These are phyloP conservation scores for Colletotrichum sansevieriae DNA, from an alignment of 2,329 filamentous ascomycete genomes.

Conservation along the genomic window DNA sequence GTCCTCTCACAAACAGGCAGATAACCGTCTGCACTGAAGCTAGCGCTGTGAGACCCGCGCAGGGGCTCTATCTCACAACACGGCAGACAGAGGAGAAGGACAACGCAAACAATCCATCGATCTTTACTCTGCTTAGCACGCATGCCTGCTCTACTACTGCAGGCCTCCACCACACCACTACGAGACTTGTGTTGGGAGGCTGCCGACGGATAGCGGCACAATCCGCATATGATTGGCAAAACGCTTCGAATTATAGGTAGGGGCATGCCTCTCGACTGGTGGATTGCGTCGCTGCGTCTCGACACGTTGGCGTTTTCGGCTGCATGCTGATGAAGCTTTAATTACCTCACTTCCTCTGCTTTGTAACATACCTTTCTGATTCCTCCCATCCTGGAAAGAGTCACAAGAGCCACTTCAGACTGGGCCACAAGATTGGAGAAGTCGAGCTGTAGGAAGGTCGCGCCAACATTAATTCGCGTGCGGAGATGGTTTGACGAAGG, in stretches of 20 bases:
- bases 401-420: background rate
- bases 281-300: slow-evolving; percentile 30
- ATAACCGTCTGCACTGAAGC: slow-evolving; percentile 28
- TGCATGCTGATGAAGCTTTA: slow-evolving; percentile 39
- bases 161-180: slow-evolving; percentile 26
- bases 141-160: slow-evolving; percentile 14
- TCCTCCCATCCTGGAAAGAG: slow-evolving; percentile 10
- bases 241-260: slow-evolving; percentile 27
- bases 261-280: slow-evolving; percentile 20
- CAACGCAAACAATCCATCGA: slow-evolving; percentile 15
- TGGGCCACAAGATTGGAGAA: background rate
- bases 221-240: slow-evolving; percentile 30
- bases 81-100: background rate
- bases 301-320: slow-evolving; percentile 37
- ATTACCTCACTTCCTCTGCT: slow-evolving; percentile 27
- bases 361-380: background rate
- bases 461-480: slow-evolving; percentile 14
- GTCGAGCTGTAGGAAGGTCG: background rate
- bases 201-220: slow-evolving; percentile 35
- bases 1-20: slow-evolving; percentile 27
- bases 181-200: slow-evolving; percentile 20
- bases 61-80: slow-evolving; percentile 21
- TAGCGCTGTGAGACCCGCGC: slow-evolving; percentile 29
- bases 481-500: slow-evolving; percentile 29
- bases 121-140: slow-evolving; percentile 20